Conservation (phyloP, 345 rosid species). For the Syzygium grande region DNA sequence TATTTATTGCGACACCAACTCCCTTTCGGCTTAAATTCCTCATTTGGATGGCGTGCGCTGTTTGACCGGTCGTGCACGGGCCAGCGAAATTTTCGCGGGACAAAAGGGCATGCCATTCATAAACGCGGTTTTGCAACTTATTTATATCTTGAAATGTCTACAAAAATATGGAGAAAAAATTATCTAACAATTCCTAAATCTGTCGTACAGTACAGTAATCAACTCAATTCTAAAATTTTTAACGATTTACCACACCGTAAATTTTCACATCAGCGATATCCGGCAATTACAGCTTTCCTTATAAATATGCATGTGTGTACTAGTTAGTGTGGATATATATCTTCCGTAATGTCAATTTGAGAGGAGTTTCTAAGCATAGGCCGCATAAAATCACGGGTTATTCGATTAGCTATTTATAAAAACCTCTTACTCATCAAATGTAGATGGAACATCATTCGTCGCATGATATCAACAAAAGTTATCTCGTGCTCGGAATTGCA, state of each 20-base stretch:
- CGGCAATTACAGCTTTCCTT: neutral
- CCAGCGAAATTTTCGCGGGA: neutral
- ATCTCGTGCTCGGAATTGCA: neutral
- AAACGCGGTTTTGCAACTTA: neutral
- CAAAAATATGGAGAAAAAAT: neutral
- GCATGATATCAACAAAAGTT: neutral
- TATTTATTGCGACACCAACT: neutral
- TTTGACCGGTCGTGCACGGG: neutral
- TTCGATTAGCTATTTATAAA: neutral
- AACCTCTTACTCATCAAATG: rapidly evolving
- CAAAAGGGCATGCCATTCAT: neutral
- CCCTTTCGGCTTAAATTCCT: neutral
- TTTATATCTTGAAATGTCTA: no score
- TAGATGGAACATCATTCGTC: neutral
- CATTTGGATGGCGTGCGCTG: neutral
- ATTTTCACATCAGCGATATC: no score
- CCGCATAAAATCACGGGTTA: neutral
- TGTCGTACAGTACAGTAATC: rapidly evolving
- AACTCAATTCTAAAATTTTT: neutral
- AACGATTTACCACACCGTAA: rapidly evolving
- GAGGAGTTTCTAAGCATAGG: neutral
- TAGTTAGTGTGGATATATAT: neutral
- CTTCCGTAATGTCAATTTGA: neutral
- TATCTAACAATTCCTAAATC: neutral
- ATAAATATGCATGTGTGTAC: neutral